These are phyloP conservation scores for Saccharomycopsis hybrid DNA, from an alignment of 1,139 yeast species.

Conservation along the genomic window DNA sequence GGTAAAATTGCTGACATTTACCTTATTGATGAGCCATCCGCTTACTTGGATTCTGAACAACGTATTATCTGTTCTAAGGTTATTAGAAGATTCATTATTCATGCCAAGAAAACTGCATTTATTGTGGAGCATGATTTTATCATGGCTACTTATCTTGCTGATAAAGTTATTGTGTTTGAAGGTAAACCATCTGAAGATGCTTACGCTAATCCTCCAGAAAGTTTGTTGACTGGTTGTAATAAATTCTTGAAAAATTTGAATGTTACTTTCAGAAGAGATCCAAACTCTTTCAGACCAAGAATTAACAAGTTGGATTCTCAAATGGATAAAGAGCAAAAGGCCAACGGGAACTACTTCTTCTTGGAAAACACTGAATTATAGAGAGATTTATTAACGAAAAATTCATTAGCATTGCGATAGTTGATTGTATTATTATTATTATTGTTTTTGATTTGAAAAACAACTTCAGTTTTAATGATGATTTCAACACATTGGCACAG, in stretches of 20 bases:
- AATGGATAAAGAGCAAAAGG: slow-evolving; percentile 97
- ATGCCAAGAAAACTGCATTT: slow-evolving; percentile 95
- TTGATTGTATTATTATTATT: background rate
- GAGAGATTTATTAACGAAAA: too few species aligned
- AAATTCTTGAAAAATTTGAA: slow-evolving; percentile 92
- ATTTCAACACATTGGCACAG: too few species aligned
- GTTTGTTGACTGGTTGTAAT: slow-evolving; percentile 94
- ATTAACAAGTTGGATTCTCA: slow-evolving; percentile 95
- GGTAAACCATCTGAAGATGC: slow-evolving; percentile 87
- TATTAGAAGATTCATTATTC: slow-evolving; percentile 91
- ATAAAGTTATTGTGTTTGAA: slow-evolving; percentile 95
- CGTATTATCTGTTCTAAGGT: slow-evolving; percentile 99
- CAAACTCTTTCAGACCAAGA: slow-evolving; percentile 96
- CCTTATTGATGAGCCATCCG: slow-evolving; percentile 97
- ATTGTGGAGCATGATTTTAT: slow-evolving; percentile 99
- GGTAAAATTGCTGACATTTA: slow-evolving; percentile 96
- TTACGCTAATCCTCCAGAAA: slow-evolving; percentile 80
- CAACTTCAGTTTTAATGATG: slow-evolving; percentile 12
- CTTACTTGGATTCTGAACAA: slow-evolving; percentile 97
- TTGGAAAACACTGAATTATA: slow-evolving; percentile 32
- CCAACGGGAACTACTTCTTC: slow-evolving; percentile 89
- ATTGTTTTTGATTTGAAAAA: too few species aligned
- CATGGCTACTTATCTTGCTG: slow-evolving; percentile 99
- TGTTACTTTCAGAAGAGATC: slow-evolving; percentile 98
- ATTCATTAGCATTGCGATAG: background rate